Evolutionary conservation across 2,329 filamentous ascomycete genomes (phyloP).

Genomic region (Alternaria dauci): DNA sequence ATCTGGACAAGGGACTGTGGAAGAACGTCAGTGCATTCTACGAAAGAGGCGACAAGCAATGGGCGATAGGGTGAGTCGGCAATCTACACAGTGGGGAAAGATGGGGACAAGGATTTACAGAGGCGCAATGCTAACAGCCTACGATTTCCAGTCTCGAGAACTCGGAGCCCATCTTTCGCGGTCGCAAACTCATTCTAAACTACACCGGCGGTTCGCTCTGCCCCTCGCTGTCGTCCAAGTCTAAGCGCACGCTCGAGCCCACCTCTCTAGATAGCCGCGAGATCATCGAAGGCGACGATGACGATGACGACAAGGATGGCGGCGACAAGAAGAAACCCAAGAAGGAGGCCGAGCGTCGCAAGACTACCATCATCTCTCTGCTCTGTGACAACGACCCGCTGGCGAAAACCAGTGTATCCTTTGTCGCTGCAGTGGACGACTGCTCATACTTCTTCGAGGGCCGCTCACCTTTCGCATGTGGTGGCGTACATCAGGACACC

Average conservation of each 20-base stretch:
- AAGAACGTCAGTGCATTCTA: conserved; percentile 83
- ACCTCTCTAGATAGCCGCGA: conserved; percentile 40
- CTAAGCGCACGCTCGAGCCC: conserved; percentile 36
- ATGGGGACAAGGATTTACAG: conserved; percentile 1
- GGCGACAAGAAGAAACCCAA: conserved; percentile 47
- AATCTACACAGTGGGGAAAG: background rate
- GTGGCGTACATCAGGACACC: conserved; percentile 66
- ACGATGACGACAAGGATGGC: conserved; percentile 49
- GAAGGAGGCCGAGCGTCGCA: conserved; percentile 67
- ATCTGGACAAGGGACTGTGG: conserved; percentile 69
- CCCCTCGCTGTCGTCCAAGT: conserved; percentile 39
- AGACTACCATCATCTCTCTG: conserved; percentile 89
- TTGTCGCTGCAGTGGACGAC: conserved; percentile 87
- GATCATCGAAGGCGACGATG: conserved; percentile 54
- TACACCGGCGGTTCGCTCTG: conserved; percentile 62
- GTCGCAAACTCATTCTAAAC: conserved; percentile 68
- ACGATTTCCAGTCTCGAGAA: conserved; percentile 60
- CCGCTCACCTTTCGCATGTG: conserved; percentile 85
- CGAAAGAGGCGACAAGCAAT: conserved; percentile 69
- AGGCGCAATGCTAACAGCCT: conserved; percentile 24
- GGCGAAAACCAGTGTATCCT: conserved; percentile 75
- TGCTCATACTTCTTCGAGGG: conserved; percentile 97
- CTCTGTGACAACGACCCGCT: conserved; percentile 87
- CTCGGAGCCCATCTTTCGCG: conserved; percentile 65
- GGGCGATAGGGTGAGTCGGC: conserved; percentile 74